Base-by-base conservation (phyloP, 2,329 filamentous ascomycete genomes). In the Eutypella sp. region DNA sequence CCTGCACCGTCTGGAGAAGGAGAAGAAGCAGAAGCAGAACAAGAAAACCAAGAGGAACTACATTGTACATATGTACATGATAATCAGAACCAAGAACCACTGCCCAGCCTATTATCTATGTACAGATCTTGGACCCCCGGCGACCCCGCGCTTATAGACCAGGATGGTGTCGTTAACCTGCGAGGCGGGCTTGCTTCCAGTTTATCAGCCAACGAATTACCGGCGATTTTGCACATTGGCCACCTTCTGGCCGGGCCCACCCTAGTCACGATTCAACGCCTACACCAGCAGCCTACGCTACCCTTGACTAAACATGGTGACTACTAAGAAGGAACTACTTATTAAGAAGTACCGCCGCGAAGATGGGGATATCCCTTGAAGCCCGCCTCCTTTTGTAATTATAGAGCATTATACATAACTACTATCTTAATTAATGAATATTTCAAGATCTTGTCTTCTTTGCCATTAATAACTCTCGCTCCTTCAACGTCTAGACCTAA, bases 81-180 rank as follows among this genome's bases (percentile, higher is more conserved):
- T n/a, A n/a, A n/a, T n/a, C n/a, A n/a, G n/a, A n/a, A n/a, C n/a
- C n/a, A n/a, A n/a, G n/a, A n/a, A n/a, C n/a, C n/a, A n/a, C n/a
- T n/a, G n/a, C n/a, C n/a, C n/a, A n/a, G n/a, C n/a, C n/a, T n/a
- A n/a, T n/a, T n/a, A n/a, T n/a, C n/a, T n/a, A n/a, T n/a, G n/a
- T n/a, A 33, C 19, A 39, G 36, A 39, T 39, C 36, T 24, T 39
- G n/a, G 36, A 39, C 11, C 36, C 36, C 36, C 36, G 36, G 36
- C 36, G 36, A 39, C 36, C 36, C 36, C 36, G 36, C 36, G 36
- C 36, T 24, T 39, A 39, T 39, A 16, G 36, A 22, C 36, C 15
- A 22, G 36, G 36, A 20, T 39, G 19, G 19, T 20, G 11, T 39
- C 19, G 15, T 24, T 9, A 24, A 20, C n/a, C n/a, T n/a, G n/a